Evolutionary conservation across 2,329 filamentous ascomycete genomes (phyloP).

Genomic region (Neofusicoccum umdonicola): DNA sequence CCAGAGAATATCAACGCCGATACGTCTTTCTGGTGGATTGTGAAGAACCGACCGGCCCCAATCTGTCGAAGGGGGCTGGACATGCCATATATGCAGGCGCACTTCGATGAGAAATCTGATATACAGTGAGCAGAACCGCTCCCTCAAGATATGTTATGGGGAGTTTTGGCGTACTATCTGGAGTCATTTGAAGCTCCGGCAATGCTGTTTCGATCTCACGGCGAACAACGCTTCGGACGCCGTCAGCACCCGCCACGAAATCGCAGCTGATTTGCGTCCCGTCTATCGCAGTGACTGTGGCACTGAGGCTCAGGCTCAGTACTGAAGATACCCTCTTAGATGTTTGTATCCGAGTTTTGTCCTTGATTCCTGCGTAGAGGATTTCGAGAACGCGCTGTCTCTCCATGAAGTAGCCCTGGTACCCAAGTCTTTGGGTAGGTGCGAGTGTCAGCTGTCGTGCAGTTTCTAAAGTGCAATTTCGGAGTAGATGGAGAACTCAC

Average conservation of each 20-base stretch:
- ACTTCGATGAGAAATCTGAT: constrained; percentile 15
- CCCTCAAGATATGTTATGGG: constrained; percentile 17
- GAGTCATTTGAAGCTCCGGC: neutral
- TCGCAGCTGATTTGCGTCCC: constrained; percentile 13
- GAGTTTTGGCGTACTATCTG: constrained; percentile 7
- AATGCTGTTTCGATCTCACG: constrained; percentile 8
- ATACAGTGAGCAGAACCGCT: constrained; percentile 12
- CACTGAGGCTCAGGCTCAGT: neutral
- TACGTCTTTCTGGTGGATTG: constrained; percentile 18
- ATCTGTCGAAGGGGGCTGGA: neutral
- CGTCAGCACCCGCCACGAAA: constrained; percentile 18
- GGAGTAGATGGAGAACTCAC: neutral
- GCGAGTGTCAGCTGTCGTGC: neutral
- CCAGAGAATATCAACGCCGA: constrained; percentile 21
- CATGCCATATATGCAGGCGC: constrained; percentile 12
- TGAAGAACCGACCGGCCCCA: constrained; percentile 9
- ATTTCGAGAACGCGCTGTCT: constrained; percentile 26
- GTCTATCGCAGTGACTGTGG: neutral
- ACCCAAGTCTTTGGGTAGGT: neutral
- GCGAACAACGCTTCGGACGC: constrained; percentile 9
- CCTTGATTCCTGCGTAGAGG: constrained; percentile 25
- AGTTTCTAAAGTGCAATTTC: too few relatives aligned
- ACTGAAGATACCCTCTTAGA: constrained; percentile 13
- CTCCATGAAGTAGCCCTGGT: constrained; percentile 24
- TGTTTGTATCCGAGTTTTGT: constrained; percentile 24